Conservation (phyloP, 331 rosid genomes). For the Pyracantha coccinea region DNA sequence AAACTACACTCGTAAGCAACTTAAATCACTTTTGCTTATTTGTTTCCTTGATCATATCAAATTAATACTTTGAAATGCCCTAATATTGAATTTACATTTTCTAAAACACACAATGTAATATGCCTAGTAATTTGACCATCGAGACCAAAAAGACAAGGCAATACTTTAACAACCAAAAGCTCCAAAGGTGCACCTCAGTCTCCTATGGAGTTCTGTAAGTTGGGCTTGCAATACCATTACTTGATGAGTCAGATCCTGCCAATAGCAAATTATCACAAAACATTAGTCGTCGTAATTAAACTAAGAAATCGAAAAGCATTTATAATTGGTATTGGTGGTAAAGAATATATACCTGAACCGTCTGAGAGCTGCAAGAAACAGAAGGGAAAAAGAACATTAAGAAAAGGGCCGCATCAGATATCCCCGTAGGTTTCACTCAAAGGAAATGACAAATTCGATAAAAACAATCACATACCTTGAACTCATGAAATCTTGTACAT, state of each 20-base stretch:
- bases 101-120: neutral
- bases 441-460: slow-evolving; percentile 10
- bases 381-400: slow-evolving; percentile 1
- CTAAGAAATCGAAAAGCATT: slow-evolving; percentile 5
- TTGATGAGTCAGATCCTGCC: slow-evolving; percentile 51
- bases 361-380: slow-evolving; percentile 51
- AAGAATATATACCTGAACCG: slow-evolving; percentile 44
- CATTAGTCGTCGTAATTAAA: slow-evolving; percentile 7
- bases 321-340: neutral
- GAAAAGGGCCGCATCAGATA: slow-evolving; percentile 12
- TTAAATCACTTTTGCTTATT: neutral
- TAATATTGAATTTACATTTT: neutral
- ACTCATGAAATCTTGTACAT: slow-evolving; percentile 61
- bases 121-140: slow-evolving; percentile 8
- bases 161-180: slow-evolving; percentile 60
- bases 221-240: slow-evolving; percentile 39
- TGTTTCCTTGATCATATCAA: neutral
- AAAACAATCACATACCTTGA: slow-evolving; percentile 40
- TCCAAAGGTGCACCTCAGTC: slow-evolving; percentile 82
- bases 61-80: neutral
- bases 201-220: slow-evolving; percentile 47
- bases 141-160: slow-evolving; percentile 47
- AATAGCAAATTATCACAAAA: slow-evolving; percentile 15
- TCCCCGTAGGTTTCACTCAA: neutral
- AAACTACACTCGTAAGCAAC: neutral